These are phyloP conservation scores for Coemansia sp. DNA, from an alignment of 192 early-diverging fungal genomes.

Conservation along the genomic window DNA sequence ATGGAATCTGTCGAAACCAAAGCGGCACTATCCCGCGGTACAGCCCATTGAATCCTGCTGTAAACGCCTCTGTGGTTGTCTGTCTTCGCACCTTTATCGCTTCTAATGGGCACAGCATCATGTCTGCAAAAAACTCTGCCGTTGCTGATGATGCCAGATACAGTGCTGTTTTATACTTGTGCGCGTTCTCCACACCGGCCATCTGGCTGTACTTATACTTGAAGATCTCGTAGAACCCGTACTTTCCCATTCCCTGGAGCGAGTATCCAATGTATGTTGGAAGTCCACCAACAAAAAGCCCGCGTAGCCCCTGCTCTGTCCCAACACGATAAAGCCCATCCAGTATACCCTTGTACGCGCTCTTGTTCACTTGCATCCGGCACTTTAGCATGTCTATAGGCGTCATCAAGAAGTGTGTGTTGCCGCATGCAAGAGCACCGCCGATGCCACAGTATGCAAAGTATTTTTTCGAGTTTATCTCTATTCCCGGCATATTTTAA, in stretches of 20 bases:
- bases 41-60: constrained; percentile 71
- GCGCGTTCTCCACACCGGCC: constrained; percentile 69
- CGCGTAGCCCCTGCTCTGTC: constrained; percentile 68
- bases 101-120: constrained; percentile 83
- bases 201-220: constrained; percentile 70
- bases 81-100: constrained; percentile 87
- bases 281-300: constrained; percentile 73
- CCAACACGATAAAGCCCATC: constrained; percentile 59
- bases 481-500: background rate
- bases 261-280: constrained; percentile 87
- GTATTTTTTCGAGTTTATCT: constrained; percentile 45
- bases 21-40: constrained; percentile 75
- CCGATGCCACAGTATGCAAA: constrained; percentile 62
- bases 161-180: constrained; percentile 73
- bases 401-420: constrained; percentile 66
- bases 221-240: constrained; percentile 90
- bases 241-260: constrained; percentile 84
- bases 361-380: constrained; percentile 60
- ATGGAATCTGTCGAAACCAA: constrained; percentile 83
- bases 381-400: constrained; percentile 63
- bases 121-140: constrained; percentile 81
- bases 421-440: constrained; percentile 66
- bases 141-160: constrained; percentile 73
- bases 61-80: constrained; percentile 75
- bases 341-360: constrained; percentile 55